phyloP scores from a whole-genome alignment of 371 early-diverging fungal species.

The Rhizopus sp. region DNA sequence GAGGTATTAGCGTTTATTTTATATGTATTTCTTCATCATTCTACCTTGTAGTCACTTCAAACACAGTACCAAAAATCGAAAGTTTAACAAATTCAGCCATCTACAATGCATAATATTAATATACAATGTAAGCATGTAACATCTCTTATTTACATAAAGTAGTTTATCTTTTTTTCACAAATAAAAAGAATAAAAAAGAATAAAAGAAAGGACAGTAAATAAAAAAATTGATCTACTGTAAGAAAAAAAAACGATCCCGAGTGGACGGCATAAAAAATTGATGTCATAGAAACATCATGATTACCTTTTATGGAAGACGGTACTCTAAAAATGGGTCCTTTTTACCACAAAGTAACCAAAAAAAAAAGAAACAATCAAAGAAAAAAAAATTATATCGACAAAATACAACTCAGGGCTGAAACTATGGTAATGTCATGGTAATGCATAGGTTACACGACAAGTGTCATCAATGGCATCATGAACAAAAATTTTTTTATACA shows the following conservation, averaged over 20 bases:
- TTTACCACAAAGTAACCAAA: too few relatives aligned
- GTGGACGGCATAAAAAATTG: conserved; percentile 2
- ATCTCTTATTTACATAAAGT: too few relatives aligned
- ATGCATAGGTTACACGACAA: background rate
- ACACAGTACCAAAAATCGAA: conserved; percentile 90
- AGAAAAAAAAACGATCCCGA: conserved; percentile 22
- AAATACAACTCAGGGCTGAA: too few relatives aligned
- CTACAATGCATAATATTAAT: background rate
- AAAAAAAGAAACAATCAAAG: too few relatives aligned
- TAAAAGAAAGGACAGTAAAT: background rate
- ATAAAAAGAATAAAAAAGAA: background rate
- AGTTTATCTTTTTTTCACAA: background rate
- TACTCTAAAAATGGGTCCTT: too few relatives aligned
- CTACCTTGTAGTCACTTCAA: conserved; percentile 90
- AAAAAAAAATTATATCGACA: too few relatives aligned
- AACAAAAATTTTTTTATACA: background rate
- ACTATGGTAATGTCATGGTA: too few relatives aligned
- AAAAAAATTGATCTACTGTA: conserved; percentile 9
- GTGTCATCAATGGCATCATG: background rate
- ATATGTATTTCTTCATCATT: background rate
- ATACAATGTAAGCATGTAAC: background rate
- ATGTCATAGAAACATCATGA: conserved; percentile 30
- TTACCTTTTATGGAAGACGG: conserved; percentile 1
- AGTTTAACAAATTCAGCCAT: conserved; percentile 87
- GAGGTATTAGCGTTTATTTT: background rate